Percentiles rank a stretch among this genome's conserved stretches.
phyloP scores from a whole-genome alignment of 1,139 yeast genomes.

The Nakaseomyces glabratus region DNA sequence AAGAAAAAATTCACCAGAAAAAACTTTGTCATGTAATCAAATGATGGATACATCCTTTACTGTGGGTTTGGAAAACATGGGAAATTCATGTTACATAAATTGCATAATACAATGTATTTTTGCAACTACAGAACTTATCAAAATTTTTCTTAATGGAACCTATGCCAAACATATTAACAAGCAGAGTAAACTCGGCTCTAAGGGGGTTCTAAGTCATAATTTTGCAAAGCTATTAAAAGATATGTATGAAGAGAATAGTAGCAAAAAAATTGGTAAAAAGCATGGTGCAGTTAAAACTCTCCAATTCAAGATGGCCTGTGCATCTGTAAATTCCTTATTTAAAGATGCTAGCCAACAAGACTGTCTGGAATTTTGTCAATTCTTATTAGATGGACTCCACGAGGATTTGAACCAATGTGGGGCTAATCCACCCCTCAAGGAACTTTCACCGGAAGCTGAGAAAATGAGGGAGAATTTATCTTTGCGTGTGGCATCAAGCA shows the following conservation, averaged over 20 bases:
- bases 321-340: constrained; percentile 62
- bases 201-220: constrained; percentile 64
- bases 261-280: constrained; percentile 22
- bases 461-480: constrained; percentile 64
- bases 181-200: constrained; percentile 68
- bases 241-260: constrained; percentile 37
- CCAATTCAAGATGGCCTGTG: constrained; percentile 54
- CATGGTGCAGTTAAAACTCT: constrained; percentile 43
- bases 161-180: constrained; percentile 65
- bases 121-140: constrained; percentile 39
- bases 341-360: constrained; percentile 84
- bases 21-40: constrained; percentile 11
- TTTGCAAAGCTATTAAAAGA: constrained; percentile 58
- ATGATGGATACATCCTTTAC: constrained; percentile 25
- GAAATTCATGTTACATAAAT: constrained; percentile 90
- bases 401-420: constrained; percentile 77
- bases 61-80: constrained; percentile 66
- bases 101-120: constrained; percentile 78
- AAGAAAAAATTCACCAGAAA: neutral
- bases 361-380: constrained; percentile 82
- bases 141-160: constrained; percentile 42
- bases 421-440: constrained; percentile 43
- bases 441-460: constrained; percentile 69
- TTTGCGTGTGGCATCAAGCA: constrained; percentile 75
- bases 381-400: constrained; percentile 75